These are phyloP conservation scores for Neurospora sp. DNA, from an alignment of 495 filamentous ascomycete genomes.

Conservation along the genomic window DNA sequence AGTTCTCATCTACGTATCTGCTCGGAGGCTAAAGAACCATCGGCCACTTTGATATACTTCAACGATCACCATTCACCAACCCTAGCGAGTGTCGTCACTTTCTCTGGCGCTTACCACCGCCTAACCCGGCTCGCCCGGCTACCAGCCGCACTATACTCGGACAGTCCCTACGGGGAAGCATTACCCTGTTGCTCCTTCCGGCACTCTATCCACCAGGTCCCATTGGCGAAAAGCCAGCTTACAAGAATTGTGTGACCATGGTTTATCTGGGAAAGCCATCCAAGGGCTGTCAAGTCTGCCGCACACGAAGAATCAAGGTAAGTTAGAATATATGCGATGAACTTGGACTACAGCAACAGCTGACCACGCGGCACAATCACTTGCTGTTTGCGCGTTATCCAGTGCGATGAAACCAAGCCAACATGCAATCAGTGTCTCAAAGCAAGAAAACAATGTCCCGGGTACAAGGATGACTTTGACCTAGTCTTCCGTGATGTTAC, in stretches of 20 bases:
- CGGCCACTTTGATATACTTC: neutral
- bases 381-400: neutral
- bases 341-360: neutral
- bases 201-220: neutral
- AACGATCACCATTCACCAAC: neutral
- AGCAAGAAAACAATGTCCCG: slow-evolving; percentile 55
- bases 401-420: slow-evolving; percentile 64
- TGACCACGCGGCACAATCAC: neutral
- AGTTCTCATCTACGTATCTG: neutral
- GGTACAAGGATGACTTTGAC: slow-evolving; percentile 60
- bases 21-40: neutral
- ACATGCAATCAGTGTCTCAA: slow-evolving; percentile 59
- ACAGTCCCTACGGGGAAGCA: neutral
- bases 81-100: neutral
- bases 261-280: slow-evolving; percentile 69
- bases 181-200: neutral
- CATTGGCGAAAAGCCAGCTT: neutral
- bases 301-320: slow-evolving; percentile 64
- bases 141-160: neutral
- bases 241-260: slow-evolving; percentile 31
- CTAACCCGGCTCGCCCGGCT: neutral
- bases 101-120: neutral
- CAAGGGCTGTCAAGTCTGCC: slow-evolving; percentile 62
- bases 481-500: slow-evolving; percentile 58
- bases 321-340: slow-evolving; percentile 6